Base-by-base conservation (phyloP, 495 filamentous ascomycete genomes). In the Parathielavia appendiculata region DNA sequence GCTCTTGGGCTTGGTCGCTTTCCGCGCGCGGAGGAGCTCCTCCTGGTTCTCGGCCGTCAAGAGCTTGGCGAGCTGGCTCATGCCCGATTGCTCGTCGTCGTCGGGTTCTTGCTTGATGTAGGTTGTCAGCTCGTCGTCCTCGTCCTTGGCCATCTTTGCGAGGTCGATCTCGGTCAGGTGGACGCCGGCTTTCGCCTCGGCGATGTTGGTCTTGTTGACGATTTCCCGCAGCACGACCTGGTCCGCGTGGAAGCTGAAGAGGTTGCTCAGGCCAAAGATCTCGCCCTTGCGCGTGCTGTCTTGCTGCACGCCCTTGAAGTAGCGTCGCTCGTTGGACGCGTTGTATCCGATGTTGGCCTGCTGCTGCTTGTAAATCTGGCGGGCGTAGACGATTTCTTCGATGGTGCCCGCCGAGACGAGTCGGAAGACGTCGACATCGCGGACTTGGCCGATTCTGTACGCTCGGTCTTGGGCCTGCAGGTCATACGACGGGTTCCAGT, bases 341-440 rank as follows among this genome's bases (percentile, higher is more conserved):
- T 86, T 96, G 70, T 98, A 98, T 1, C 90, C 93, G 51, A 98
- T 98, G 64, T 96, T 97, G 3, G 93, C 93, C 68, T 97, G 93
- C 65, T 98, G 93, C 67, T 98, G 93, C 68, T 98, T 98, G 76
- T 97, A 98, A 56, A 98, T 96, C 66, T 98, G 93, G 11, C 93
- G 82, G 0, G 93, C 93, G 65, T 98, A 98, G 36, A 96, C 89
- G 59, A 96, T 96, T 71, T 98, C 93, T 66, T 98, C 93, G 55
- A 98, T 92, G 0, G 95, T 97, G 16, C 93, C 93, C 0, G 87
- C 85, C 8, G 86, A 92, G n/a, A 98, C 84, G 26, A 98, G 82
- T 14, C 93, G 86, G 73, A 95, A 97, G 11, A 98, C 95, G 65
- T 97, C 95, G 6, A 98, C 93, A 64, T 98, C 91, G 5, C 93